phyloP scores from a whole-genome alignment of 805 yeast species.

The Candida maesae region DNA sequence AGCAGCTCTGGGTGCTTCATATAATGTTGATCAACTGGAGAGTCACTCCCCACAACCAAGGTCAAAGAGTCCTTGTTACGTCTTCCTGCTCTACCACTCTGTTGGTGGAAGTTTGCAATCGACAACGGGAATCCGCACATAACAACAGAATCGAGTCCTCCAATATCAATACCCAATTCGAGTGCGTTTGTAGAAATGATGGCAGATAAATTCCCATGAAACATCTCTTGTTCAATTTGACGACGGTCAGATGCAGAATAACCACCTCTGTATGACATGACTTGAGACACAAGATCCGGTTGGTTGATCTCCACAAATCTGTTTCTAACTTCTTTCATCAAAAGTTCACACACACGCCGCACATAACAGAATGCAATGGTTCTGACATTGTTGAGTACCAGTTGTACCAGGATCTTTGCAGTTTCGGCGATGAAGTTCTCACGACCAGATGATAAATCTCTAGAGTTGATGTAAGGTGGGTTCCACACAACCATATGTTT shows the following conservation, averaged over 20 bases:
- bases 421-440: slow-evolving; percentile 72
- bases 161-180: slow-evolving; percentile 94
- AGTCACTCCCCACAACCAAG: slow-evolving; percentile 73
- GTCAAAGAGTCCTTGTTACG: slow-evolving; percentile 82
- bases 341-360: slow-evolving; percentile 77
- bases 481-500: slow-evolving; percentile 80
- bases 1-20: slow-evolving; percentile 64
- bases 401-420: slow-evolving; percentile 65
- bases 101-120: slow-evolving; percentile 86
- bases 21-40: slow-evolving; percentile 84
- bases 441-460: slow-evolving; percentile 56
- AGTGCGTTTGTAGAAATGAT: slow-evolving; percentile 93
- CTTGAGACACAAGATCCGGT: slow-evolving; percentile 49
- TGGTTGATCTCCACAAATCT: slow-evolving; percentile 42
- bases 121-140: slow-evolving; percentile 92
- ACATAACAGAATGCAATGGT: slow-evolving; percentile 90
- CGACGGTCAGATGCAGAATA: slow-evolving; percentile 84
- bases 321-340: slow-evolving; percentile 80
- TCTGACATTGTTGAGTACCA: slow-evolving; percentile 61
- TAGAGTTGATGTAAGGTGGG: slow-evolving; percentile 65
- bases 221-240: slow-evolving; percentile 85
- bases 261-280: slow-evolving; percentile 95
- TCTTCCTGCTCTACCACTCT: slow-evolving; percentile 96
- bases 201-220: slow-evolving; percentile 77
- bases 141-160: slow-evolving; percentile 85